Base-by-base conservation (phyloP, 139 green algal species). In the Chlamydomonas urium region DNA sequence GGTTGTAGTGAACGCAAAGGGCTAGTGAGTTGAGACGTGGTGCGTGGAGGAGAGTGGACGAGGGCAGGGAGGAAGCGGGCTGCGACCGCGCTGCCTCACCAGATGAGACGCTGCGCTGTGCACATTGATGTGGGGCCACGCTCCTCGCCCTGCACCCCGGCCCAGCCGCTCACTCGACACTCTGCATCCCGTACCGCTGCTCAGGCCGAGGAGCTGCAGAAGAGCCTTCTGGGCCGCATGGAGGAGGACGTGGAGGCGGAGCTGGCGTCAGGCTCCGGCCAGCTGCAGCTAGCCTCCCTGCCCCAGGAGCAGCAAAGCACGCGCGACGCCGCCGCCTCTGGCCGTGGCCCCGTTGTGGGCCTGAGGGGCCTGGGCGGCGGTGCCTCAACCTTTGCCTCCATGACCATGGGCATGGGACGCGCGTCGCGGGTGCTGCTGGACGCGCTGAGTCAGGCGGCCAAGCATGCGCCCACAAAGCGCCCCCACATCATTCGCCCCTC, bases 171-270 rank as follows among this genome's bases (percentile, higher is more conserved):
- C 38, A 58, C 37, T 53, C 36, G n/a, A 70, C 63, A 56, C 63
- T 37, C 35, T 56, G 34, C 31, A 33, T 4, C 63, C 21, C 32
- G 14, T 76, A 36, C 4, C 33, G 3, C 4, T 29, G 56, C 26
- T 65, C 67, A 85, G 73, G 87, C 73, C 2, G 35, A 77, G 26
- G 79, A 86, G 81, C 74, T 92, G 42, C 85, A 82, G 47, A 72
- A 70, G 38, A 77, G 77, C 42, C 71, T 58, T 65, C 45, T 89
- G 75, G 66, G 57, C 10, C 74, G 84, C 53, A 88, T 85, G 72
- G 72, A 72, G 17, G 77, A 72, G 38, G 71, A 33, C 1, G 74
- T 73, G 0, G 70, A 79, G 36, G 47, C 71, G 38, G 70, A 76
- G 58, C 45, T 80, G 35, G 28, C 21, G 10, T 63, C 48, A 4